These are phyloP conservation scores for Crithidia bombi DNA, from an alignment of 208 protist species.

Conservation along the genomic window DNA sequence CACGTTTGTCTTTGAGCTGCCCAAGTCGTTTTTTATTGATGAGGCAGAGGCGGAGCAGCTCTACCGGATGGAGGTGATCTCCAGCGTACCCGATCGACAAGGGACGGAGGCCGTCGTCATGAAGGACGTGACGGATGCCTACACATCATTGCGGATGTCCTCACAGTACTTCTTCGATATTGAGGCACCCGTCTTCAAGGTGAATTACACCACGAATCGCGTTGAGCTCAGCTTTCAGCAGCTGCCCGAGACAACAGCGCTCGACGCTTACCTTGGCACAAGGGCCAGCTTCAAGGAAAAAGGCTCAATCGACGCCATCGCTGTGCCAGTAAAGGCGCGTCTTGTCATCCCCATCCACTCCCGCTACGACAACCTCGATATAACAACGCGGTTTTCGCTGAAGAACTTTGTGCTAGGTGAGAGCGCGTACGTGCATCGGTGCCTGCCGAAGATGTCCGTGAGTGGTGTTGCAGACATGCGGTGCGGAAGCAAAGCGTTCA, in stretches of 20 bases:
- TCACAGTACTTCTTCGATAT: conserved; percentile 77
- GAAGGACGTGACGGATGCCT: conserved; percentile 40
- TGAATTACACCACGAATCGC: conserved; percentile 55
- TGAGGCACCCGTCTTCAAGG: conserved; percentile 75
- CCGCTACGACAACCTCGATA: conserved; percentile 73
- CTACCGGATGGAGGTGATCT: conserved; percentile 41
- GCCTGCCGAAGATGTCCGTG: conserved; percentile 45
- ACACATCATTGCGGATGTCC: conserved; percentile 39
- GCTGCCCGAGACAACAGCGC: background rate
- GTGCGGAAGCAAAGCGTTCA: conserved; percentile 12
- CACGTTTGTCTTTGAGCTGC: conserved; percentile 48
- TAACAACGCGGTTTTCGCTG: conserved; percentile 42
- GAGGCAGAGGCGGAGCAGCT: conserved; percentile 66
- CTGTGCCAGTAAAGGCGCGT: conserved; percentile 9
- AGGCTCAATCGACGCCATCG: background rate
- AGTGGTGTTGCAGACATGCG: conserved; percentile 17
- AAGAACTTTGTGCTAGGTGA: conserved; percentile 44
- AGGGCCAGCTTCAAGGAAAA: background rate
- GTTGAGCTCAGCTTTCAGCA: conserved; percentile 41
- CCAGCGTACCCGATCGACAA: background rate
- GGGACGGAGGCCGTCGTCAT: conserved; percentile 6
- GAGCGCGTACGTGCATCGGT: conserved; percentile 51
- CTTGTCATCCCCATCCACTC: conserved; percentile 83
- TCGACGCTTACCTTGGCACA: conserved; percentile 13
- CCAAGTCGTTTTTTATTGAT: conserved; percentile 77